Base-by-base conservation (phyloP, 208 protist genomes). In the Entamoeba histolytica region DNA sequence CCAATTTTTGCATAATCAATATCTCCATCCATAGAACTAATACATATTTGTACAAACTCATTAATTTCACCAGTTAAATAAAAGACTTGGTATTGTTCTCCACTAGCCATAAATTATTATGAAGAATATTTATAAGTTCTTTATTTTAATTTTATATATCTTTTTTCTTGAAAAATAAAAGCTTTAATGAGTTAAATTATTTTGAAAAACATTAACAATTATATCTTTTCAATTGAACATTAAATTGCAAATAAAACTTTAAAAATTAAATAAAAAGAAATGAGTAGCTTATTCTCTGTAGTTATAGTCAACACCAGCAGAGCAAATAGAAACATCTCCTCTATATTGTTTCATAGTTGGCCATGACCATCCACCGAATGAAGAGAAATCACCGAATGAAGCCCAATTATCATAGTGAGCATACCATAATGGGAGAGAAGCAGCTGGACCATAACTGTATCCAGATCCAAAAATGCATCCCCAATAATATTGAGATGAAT, bases 261-360 rank as follows among this genome's bases (percentile, higher is more conserved):
- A 39, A 39, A 39, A 39, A 39, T 39, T 39, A 1, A 39, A 39
- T 39, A 39, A 39, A 39, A 39, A 39, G 39, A 69, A 69, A n/a
- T n/a, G 1, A 92, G 17, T 1, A 57, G n/a, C 12, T 51, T 93
- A 93, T 31, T 7, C 4, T 12, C 15, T 51, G 47, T 93, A 93
- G 23, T 93, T 91, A 23, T 69, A 93, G 35, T 93, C 92, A 44
- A 93, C 51, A 5, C 31, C 47, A 35, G 47, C n/a, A 4, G 23
- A 35, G 31, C 92, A 93, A 73, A 73, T 73, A 92, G 39, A 31
- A 8, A 52, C 31, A 31, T 49, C 51, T 50, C 51, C 49, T 8
- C 28, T 39, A 73, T 93, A 93, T n/a, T 93, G 92, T 51, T 93
- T 93, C 69, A 93, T 93, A 7, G 4, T 8, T 57, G 49, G 47